Evolutionary conservation across 2,329 filamentous ascomycete species (phyloP).

Genomic region (Calonectria hongkongensis): DNA sequence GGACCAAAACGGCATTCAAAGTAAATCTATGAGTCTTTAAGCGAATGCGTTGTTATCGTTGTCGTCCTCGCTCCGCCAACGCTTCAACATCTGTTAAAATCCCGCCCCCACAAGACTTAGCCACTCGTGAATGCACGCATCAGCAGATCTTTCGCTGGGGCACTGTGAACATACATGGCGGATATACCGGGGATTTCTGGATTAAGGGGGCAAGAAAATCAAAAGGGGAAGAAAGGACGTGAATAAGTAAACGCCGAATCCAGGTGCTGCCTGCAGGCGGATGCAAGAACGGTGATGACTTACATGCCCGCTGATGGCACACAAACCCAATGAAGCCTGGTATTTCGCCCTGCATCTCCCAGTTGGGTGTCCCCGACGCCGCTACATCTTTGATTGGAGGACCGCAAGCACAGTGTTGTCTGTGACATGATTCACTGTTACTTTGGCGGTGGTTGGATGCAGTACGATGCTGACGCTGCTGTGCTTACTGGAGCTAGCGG

Average conservation of each 20-base stretch:
- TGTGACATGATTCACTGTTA: conserved; percentile 14
- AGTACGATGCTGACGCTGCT: conserved; percentile 18
- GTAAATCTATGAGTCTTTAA: background rate
- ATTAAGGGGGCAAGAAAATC: background rate
- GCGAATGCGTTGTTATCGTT: background rate
- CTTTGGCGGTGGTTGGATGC: conserved; percentile 13
- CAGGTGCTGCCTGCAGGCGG: background rate
- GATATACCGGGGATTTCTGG: background rate
- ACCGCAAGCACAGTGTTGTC: background rate
- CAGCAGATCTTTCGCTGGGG: background rate
- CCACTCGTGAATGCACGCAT: conserved; percentile 9
- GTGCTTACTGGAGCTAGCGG: conserved; percentile 19
- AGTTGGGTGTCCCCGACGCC: background rate
- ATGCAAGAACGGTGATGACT: background rate
- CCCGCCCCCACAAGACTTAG: background rate
- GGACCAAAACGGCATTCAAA: background rate
- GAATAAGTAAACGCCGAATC: background rate
- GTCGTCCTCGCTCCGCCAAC: background rate
- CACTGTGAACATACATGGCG: background rate
- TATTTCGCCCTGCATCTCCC: background rate
- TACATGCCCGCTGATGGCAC: conserved; percentile 8
- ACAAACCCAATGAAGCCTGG: background rate
- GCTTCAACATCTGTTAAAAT: background rate
- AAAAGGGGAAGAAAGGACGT: background rate
- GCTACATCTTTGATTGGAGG: conserved; percentile 2